Conservation (phyloP, 108 stramenopile genomes). For the Seminavis robusta region DNA sequence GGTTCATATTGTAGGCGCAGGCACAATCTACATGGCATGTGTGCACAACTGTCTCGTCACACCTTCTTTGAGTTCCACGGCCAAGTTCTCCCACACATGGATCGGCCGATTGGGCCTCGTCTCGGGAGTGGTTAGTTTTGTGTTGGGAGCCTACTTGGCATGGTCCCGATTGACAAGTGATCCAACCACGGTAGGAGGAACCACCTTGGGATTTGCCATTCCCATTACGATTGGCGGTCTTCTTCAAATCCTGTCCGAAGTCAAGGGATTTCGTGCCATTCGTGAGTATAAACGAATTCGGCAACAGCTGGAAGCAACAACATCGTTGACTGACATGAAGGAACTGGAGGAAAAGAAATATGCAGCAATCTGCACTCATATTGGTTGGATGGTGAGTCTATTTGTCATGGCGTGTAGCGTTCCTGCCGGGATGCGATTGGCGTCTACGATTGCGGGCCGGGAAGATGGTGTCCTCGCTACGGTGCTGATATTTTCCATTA, state of each 20-base stretch:
- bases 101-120: constrained; percentile 23
- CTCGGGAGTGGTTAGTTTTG: constrained; percentile 15
- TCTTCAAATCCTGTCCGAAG: constrained; percentile 11
- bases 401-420: background rate
- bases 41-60: constrained; percentile 24
- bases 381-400: background rate
- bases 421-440: background rate
- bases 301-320: background rate
- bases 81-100: constrained; percentile 10
- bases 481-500: background rate
- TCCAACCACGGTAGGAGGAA: no score
- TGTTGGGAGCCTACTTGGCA: constrained; percentile 6
- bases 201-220: constrained; percentile 12
- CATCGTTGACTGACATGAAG: background rate
- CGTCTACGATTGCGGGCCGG: background rate
- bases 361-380: background rate
- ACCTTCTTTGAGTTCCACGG: constrained; percentile 7
- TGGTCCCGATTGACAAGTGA: background rate
- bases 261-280: constrained; percentile 16
- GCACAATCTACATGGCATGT: constrained; percentile 26
- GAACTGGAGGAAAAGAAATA: background rate
- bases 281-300: background rate
- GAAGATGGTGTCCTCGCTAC: no score
- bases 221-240: constrained; percentile 21
- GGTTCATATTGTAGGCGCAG: constrained; percentile 21